Conservation (phyloP, 2,329 filamentous ascomycete genomes). For the Ascochyta clinopodiicola region DNA sequence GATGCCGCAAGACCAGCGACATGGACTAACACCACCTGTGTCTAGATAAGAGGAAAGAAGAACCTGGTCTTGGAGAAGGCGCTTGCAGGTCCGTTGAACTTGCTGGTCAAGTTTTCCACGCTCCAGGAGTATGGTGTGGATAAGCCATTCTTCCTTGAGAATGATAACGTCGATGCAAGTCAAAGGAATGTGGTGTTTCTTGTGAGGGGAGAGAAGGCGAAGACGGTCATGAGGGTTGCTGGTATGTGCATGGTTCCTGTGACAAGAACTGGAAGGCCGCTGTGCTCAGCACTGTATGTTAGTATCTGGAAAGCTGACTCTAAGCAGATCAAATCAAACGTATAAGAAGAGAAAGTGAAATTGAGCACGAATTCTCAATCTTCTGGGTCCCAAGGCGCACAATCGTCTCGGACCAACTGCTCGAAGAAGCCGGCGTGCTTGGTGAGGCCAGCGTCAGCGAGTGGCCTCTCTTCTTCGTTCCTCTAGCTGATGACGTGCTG, state of each 20-base stretch:
- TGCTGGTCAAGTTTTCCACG: slow-evolving; percentile 93
- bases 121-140: slow-evolving; percentile 97
- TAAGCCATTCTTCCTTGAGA: slow-evolving; percentile 96
- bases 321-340: slow-evolving; percentile 84
- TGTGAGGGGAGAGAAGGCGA: slow-evolving; percentile 85
- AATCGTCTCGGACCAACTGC: slow-evolving; percentile 84
- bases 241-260: slow-evolving; percentile 62
- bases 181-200: slow-evolving; percentile 96
- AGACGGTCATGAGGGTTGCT: slow-evolving; percentile 83
- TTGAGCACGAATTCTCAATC: slow-evolving; percentile 93
- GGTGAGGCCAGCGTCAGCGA: slow-evolving; percentile 91
- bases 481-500: slow-evolving; percentile 87
- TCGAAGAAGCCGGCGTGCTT: slow-evolving; percentile 91
- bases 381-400: slow-evolving; percentile 96
- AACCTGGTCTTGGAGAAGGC: slow-evolving; percentile 93
- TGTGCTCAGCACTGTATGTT: not conserved
- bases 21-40: slow-evolving; percentile 38
- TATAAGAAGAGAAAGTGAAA: slow-evolving; percentile 84
- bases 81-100: slow-evolving; percentile 85
- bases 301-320: not conserved
- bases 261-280: not conserved
- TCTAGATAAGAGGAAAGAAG: slow-evolving; percentile 95
- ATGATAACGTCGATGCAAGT: slow-evolving; percentile 90
- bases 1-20: slow-evolving; percentile 39
- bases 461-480: slow-evolving; percentile 87